A percentile compares a stretch with the other conserved stretches of the same genome.
Conservation (phyloP, 352 stramenopile species). For the Pythium periplocum region DNA sequence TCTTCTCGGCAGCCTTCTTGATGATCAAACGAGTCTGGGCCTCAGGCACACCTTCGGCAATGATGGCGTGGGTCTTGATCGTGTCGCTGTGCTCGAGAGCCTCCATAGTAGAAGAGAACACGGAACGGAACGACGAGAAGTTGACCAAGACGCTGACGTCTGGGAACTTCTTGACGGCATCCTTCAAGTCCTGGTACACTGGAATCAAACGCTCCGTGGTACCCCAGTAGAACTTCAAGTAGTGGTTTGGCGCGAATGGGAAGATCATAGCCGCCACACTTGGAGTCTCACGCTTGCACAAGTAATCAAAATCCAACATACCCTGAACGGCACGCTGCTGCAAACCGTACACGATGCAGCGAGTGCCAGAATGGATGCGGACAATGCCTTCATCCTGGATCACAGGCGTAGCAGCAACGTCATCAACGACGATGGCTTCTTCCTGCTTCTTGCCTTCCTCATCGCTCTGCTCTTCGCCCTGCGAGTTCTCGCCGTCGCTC, state of each 20-base stretch:
- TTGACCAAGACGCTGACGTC: conserved; percentile 95
- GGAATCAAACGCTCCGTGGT: conserved; percentile 93
- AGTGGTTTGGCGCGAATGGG: conserved; percentile 95
- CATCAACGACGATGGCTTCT: conserved; percentile 13
- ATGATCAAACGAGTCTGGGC: conserved; percentile 93
- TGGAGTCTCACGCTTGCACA: conserved; percentile 94
- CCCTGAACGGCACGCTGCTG: conserved; percentile 93
- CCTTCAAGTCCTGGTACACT: conserved; percentile 88
- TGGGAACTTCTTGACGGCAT: conserved; percentile 90
- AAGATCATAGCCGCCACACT: conserved; percentile 94
- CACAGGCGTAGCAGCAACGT: conserved; percentile 15
- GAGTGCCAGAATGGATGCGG: conserved; percentile 82
- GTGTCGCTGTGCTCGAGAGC: conserved; percentile 90
- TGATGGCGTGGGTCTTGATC: conserved; percentile 96
- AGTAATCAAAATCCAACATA: conserved; percentile 98
- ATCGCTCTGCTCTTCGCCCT: conserved; percentile 17
- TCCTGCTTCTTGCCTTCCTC: conserved; percentile 25
- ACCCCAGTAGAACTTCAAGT: conserved; percentile 97
- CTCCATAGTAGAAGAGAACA: conserved; percentile 94
- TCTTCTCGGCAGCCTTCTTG: conserved; percentile 88
- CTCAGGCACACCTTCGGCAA: conserved; percentile 96
- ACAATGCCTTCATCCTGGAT: conserved; percentile 85
- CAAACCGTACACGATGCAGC: conserved; percentile 94
- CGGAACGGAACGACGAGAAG: conserved; percentile 96
- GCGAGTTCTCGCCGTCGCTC: conserved; percentile 1